Evolutionary conservation across 768 basidiomycete species (phyloP), one percentile per base, ranked within the genome.

Genomic region (Termitomyces sp.): DNA sequence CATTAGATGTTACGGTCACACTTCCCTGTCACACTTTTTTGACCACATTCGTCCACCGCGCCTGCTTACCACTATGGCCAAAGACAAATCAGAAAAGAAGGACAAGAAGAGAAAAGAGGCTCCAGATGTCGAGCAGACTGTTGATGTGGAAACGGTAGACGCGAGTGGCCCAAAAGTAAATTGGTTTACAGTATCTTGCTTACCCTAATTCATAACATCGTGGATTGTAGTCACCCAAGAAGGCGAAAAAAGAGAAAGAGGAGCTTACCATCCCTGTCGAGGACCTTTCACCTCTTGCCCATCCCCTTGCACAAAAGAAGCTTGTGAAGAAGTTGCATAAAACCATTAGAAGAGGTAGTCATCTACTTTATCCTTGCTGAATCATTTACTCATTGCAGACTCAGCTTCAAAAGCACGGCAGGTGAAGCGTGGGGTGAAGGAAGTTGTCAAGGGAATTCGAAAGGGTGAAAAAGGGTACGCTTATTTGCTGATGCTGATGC

Each of bases 371-470:
- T 37, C 55, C n/a, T 37, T 37, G 33, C 39, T 24, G 16, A 22
- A 30, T 49, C 2, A 6, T 53, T 51, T 31, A 20, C 11, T 67
- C 53, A 64, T 46, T 31, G 45, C 47, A 22, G 22, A 46, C 50
- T 30, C 66, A 96, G 94, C 97, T 18, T 95, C 95, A 27, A 97
- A 96, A 72, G 87, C 86, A 42, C 86, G 96, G 60, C 95, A 97
- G 73, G 89, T 98, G 34, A 98, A 97, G 78, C 85, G 97, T 47
- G 97, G 97, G 42, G 96, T 99, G 50, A 98, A 98, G 74, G 97
- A 99, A 73, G 93, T 99, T 36, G 94, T 97, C 46, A 99, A 99
- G 73, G 93, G 93, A 3, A 89, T 99, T 44, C 83, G 95, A 55
- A 99, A 99, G 71, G 95, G 95, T 59, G 96, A 98, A 72, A 94